Evolutionary conservation across 768 basidiomycete genomes (phyloP), one percentile per base, ranked within the genome.

Genomic region (Suillus tomentosus): DNA sequence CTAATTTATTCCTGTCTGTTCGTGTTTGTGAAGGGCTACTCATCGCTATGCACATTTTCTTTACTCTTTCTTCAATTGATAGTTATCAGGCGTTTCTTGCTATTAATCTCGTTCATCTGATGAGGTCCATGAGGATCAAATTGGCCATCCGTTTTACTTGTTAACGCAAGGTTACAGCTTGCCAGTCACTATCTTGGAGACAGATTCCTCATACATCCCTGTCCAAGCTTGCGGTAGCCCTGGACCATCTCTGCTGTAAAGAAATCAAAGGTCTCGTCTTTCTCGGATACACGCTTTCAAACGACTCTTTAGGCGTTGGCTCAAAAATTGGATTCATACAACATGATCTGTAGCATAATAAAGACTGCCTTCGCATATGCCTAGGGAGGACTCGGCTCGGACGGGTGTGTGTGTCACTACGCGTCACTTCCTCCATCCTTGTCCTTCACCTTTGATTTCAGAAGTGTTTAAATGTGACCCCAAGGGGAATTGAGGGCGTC

Each of bases 401-500:
- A 31, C 10, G 24, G 39, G 56, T 27, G 15, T 24, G 22, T 57
- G 14, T 27, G 9, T 27, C 24, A 7, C 22, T 15, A 15, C 13
- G 14, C 14, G 24, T 17, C 14, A 57, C 15, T 57, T 65, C 47
- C 72, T 65, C 74, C 74, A 74, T 2, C 58, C 62, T 0, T 69
- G 55, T 22, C 13, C 37, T 37, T 39, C 22, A 67, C 43, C 74
- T 6, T 74, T 74, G 7, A 61, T 63, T 39, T 67, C 70, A 2
- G 67, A 64, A 13, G 62, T 34, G 19, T 39, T 39, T 19, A 37
- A 17, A 39, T 24, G 22, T 4, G 36, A 9, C 36, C 22, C 13
- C n/a, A n/a, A 39, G 14, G 36, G n/a, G 14, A 56, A 56, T 22
- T 39, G 55, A 15, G 36, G 8, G n/a, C 36, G n/a, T 14, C n/a